phyloP scores from a whole-genome alignment of 1,139 yeast species.

The Trichomonascaceae sp. region DNA sequence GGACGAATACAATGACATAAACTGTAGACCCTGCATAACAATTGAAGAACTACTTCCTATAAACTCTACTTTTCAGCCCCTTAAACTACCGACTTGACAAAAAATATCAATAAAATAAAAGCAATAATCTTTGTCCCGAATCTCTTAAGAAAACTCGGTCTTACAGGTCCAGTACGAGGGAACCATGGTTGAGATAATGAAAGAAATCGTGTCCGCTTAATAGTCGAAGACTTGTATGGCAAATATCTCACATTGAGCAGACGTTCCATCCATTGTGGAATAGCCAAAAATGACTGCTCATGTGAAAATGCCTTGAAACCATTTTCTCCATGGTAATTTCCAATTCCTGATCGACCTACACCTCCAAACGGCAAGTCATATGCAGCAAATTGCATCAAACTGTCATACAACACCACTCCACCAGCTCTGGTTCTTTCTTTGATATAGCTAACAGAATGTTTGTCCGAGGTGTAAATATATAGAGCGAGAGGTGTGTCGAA shows the following conservation, averaged over 20 bases:
- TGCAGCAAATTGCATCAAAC: constrained; percentile 65
- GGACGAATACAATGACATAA: too few relatives aligned
- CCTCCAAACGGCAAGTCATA: constrained; percentile 89
- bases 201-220: constrained; percentile 16
- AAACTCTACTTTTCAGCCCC: background rate
- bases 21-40: too few relatives aligned
- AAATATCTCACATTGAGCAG: constrained; percentile 60
- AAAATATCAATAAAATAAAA: background rate
- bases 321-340: constrained; percentile 65
- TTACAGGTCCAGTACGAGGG: constrained; percentile 22
- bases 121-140: constrained; percentile 7
- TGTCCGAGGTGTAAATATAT: constrained; percentile 60
- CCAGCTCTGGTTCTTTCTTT: constrained; percentile 64
- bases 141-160: constrained; percentile 15
- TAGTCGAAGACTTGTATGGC: constrained; percentile 46
- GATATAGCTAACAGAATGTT: constrained; percentile 48
- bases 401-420: constrained; percentile 64
- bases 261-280: constrained; percentile 61
- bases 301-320: constrained; percentile 75
- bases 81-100: background rate
- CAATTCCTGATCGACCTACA: constrained; percentile 71
- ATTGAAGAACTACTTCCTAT: too few relatives aligned
- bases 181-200: constrained; percentile 19
- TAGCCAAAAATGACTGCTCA: constrained; percentile 61
- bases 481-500: constrained; percentile 88